Evolutionary conservation across 345 rosid genomes (phyloP), one percentile per base, ranked within the genome.

Genomic region (Linum lewisii): DNA sequence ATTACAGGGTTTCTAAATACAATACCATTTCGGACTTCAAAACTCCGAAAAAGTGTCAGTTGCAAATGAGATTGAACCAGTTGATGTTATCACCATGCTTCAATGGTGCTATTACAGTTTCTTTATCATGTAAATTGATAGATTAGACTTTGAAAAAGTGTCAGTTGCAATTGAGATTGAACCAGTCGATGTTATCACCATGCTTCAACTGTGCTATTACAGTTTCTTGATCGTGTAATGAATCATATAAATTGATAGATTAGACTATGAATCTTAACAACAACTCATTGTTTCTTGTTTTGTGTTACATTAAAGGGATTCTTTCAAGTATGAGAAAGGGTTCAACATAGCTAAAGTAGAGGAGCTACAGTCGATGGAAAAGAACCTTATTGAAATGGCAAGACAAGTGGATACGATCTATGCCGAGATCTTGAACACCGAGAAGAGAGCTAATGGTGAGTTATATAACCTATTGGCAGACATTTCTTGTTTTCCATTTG

Each of bases 261-360:
- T 42, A 42, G 47, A 42, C 47, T 42, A 11, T 42, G 18, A 42
- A 42, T 1, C 16, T 42, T 42, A 20, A 34, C 56, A 14, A 47
- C 57, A 11, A 19, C 56, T 24, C 14, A 51, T 59, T 51, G 56
- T 15, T 52, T 13, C 15, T 20, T 52, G 4, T 52, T 4, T 5
- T 15, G 5, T 19, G 14, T 21, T 24, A 42, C 22, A 52, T 52
- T 63, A 74, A 77, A 86, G 98, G 63, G 72, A 68, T 66, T 74
- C 69, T 6, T 91, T 88, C 64, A 84, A 79, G 66, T 65, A 53
- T 36, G 96, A 84, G 73, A 88, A 88, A 78, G 75, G 81, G 66
- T 69, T 53, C 54, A 91, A 91, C 73, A 65, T 86, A 49, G 87
- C 75, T 64, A 78, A 72, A 69, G 92, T 84, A 71, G 72, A 50